Evolutionary conservation across 306 rosid genomes (phyloP), one percentile per base, ranked within the genome.

Genomic region (Arachis stenosperma): DNA sequence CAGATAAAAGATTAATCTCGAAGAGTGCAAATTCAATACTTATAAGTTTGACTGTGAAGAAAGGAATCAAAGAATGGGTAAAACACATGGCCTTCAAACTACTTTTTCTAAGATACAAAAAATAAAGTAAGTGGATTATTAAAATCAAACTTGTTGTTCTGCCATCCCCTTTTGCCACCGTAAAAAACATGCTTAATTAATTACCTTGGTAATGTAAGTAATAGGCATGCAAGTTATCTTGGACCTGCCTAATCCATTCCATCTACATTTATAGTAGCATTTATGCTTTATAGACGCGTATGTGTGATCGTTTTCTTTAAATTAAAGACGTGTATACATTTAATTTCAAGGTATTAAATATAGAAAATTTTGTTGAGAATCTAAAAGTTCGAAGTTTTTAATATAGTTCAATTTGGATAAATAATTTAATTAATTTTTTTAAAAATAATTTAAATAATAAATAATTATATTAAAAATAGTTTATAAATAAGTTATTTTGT

Each of bases 11-110:
- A 80, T 71, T 84, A 73, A 75, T 87, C 96, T 92, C 90, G 96
- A 89, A 86, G 67, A 82, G 47, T 83, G 82, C 82, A 81, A 81
- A 89, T 81, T 81, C 47, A 72, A 43, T 29, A 67, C 75, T 77
- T 33, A 85, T 81, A 81, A 88, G 79, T 92, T 92, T 92, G 96
- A 92, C 98, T 87, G 83, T 71, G 76, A 84, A 87, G 60, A 81
- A 89, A 83, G 90, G 95, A 92, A 92, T 90, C 96, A 86, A 85
- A 84, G 72, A 77, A 33, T 33, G 68, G 84, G 88, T 90, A 86
- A 88, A 88, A 88, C 94, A 88, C 96, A 84, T 89, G 90, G 65
- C 83, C 80, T 61, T 82, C 83, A 17, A 75, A 62, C 36, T 66
- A 44, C 74, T 80, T 83, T 73, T 72, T 63, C 61, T 43, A 33